These are phyloP conservation scores for Oenanthe javanica DNA, from an alignment of 140 eudicot species.

Conservation along the genomic window DNA sequence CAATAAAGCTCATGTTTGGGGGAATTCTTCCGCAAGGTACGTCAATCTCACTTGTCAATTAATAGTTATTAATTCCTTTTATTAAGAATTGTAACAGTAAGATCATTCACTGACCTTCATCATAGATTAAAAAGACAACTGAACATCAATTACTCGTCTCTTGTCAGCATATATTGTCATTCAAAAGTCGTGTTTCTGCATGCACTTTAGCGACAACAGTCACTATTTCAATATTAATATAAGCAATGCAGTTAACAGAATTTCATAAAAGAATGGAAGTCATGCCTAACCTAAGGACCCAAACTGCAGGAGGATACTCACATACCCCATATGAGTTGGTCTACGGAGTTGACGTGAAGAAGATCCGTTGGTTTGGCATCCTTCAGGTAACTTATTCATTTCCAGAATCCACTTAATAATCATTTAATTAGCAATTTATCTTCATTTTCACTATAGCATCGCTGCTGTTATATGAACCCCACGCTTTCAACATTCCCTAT, in stretches of 20 bases:
- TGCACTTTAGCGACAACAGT: background rate
- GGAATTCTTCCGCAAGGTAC: conserved; percentile 75
- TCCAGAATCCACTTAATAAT: background rate
- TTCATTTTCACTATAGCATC: background rate
- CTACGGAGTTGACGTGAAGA: conserved; percentile 76
- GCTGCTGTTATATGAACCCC: background rate
- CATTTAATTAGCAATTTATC: background rate
- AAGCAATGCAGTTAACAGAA: background rate
- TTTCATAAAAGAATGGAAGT: background rate
- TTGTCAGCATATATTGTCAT: background rate
- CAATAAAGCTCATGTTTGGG: conserved; percentile 74
- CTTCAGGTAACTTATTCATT: conserved; percentile 52
- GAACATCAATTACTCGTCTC: background rate
- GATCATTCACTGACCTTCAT: too few relatives aligned
- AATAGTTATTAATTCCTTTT: too few relatives aligned
- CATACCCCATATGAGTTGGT: conserved; percentile 68
- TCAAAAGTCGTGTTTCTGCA: background rate
- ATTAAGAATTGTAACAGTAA: too few relatives aligned
- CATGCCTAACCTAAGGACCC: background rate
- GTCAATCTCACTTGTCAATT: too few relatives aligned
- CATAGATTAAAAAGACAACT: too few relatives aligned
- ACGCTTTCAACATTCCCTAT: background rate
- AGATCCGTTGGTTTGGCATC: conserved; percentile 79
- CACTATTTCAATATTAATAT: background rate
- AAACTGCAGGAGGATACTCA: conserved; percentile 69